Base-by-base conservation (phyloP, 2,329 filamentous ascomycete genomes). In the Helicocarpus griseus region DNA sequence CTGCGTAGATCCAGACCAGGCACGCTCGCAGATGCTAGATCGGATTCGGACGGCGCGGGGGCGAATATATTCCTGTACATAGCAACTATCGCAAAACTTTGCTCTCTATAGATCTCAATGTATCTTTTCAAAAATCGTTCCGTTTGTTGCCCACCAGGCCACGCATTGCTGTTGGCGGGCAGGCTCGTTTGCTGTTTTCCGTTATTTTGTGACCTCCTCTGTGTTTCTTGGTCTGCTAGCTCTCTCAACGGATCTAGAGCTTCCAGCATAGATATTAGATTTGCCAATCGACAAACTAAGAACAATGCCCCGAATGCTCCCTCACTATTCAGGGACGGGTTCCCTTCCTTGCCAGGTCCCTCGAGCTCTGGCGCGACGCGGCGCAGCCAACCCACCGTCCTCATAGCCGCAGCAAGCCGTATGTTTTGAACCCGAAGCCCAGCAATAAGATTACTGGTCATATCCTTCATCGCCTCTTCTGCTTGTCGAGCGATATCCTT, bases 81-180 rank as follows among this genome's bases (percentile, higher is more conserved):
- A 53, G 89, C 95, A 26, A 97, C 82, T 54, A 97, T 95, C 40
- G 85, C 87, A 67, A 98, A 98, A 65, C 88, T 95, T 69, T 98
- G 93, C 69, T 98, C 93, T 49, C 93, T 86, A 66, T 97, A 97
- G 26, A 98, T 89, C 65, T 98, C 93, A 61, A 98, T 87, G 68
- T 95, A 98, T 45, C 90, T 81, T 68, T 97, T 98, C 40, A 98
- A 73, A 62, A 89, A 98, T 48, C 89, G 80, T 67, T 97, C 93
- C 1, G 90, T 96, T 66, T 97, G 93, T 62, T 95, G 89, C 0
- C 91, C 91, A 1, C 81, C 63, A 0, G 67, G 65, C 69, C 68
- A 71, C 2, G 61, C 54, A 28, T 56, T 56, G 9, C 49, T 31
- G 28, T 28, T 54, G 39, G 53, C 55, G 3, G 54, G 17, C 11